Base-by-base conservation (phyloP, 2,329 filamentous ascomycete species). In the Clonostachys rhizophaga region DNA sequence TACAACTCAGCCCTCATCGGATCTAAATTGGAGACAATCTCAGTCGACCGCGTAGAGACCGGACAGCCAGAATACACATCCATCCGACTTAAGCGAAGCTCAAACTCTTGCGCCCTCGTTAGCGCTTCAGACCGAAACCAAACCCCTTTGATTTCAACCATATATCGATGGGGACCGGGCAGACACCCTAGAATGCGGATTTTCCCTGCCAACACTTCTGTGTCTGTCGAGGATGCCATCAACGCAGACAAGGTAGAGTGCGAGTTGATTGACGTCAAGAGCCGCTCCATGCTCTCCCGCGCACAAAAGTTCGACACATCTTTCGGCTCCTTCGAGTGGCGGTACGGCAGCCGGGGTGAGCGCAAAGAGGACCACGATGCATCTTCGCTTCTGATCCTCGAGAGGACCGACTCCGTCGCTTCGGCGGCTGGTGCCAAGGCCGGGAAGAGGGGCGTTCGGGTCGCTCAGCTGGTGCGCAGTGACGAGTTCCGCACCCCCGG, bases 11-110 rank as follows among this genome's bases (percentile, higher is more conserved):
- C 48, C 11, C 36, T 50, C 12, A 42, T 33, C 13, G 45, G 39
- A 18, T 45, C 34, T 17, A 48, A 17, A 8, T 71, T 89, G 89
- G 52, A 86, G 86, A 40, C 90, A 75, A 44, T 55, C n/a, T 17
- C 51, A 12, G 47, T 50, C 20, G 37, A 41, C 36, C 47, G 45
- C 4, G 33, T 34, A 7, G 42, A 48, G 8, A 40, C 52, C 2
- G 45, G 45, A 2, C 41, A 52, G 13, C n/a, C 41, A 8, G 49
- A 49, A 33, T 57, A 57, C 45, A 41, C 45, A 5, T 57, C 55
- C 18, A 18, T 56, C 7, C 52, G 55, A 2, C 51, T 47, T 12
- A 55, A 54, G 46, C 45, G 42, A 39, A 50, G 12, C 37, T 57
- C 55, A 45, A 56, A 57, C 47, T 56, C 55, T 6, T 55, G 54